Base-by-base conservation (phyloP, 192 early-diverging fungal genomes). In the Mortierella claussenii region DNA sequence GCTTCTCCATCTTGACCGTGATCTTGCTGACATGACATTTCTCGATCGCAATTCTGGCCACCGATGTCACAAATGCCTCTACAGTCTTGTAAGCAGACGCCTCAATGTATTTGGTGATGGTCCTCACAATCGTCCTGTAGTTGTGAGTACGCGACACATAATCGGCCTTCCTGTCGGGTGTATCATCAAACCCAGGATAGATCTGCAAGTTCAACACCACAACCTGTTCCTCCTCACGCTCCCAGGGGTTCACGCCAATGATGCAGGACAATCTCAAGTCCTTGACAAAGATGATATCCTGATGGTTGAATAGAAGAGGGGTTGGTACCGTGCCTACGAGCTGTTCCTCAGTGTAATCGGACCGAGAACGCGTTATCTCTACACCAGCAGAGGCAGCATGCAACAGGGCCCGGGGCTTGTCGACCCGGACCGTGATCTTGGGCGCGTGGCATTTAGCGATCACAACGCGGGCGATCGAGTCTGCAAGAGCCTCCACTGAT, bases 231-330 rank as follows among this genome's bases (percentile, higher is more conserved):
- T 96, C 94, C 63, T 95, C 91, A 23, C 97, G 85, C 79, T 99
- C 98, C 93, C 95, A 97, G 15, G 94, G 90, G 71, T 97, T 95
- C 12, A 99, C 91, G 24, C 98, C 98, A 46, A 99, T 92, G 34
- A 99, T 95, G 21, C 94, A 90, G 71, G 84, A 90, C 18, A 96
- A 80, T 15, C 79, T 80, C 48, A 99, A 81, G 61, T 89, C 86
- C 66, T 92, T 89, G 60, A 99, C 94, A 74, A 96, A 90, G 34
- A 97, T 92, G 40, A 82, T 78, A 74, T 99, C 97, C 21, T 94
- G 73, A 13, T 74, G 42, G 11, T 80, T 85, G 20, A 87, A 73
- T n/a, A 23, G 40, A 47, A 76, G 13, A 30, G 53, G 30, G 70
- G 83, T 10, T 74, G 80, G 32, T 5, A 62, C 61, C 1, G 61